Conservation (phyloP, 345 rosid genomes). For the Syzygium aromaticum region DNA sequence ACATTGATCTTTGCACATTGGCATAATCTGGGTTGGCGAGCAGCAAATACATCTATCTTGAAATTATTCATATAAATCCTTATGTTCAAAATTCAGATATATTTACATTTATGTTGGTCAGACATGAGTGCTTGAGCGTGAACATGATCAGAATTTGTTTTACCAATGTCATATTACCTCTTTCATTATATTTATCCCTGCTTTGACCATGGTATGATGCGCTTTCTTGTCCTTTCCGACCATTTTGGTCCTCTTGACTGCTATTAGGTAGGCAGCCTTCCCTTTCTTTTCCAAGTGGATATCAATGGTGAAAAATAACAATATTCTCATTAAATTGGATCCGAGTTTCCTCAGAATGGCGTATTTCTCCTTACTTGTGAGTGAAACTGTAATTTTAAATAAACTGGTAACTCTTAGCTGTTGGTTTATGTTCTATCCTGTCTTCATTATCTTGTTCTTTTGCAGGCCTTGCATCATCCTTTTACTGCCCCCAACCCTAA, state of each 20-base stretch:
- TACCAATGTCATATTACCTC: neutral
- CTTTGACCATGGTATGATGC: neutral
- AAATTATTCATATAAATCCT: neutral
- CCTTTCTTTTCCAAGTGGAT: neutral
- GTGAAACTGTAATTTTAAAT: neutral
- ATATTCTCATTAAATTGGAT: neutral
- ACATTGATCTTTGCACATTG: neutral
- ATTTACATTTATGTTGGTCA: neutral
- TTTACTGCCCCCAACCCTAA: conserved; percentile 95
- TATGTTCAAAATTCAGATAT: neutral
- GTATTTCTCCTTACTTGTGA: neutral
- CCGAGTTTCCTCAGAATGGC: neutral
- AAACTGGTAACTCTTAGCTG: neutral
- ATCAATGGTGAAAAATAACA: neutral
- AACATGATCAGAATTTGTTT: neutral
- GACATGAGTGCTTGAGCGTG: neutral
- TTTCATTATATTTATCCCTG: neutral
- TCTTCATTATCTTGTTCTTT: neutral
- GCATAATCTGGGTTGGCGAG: neutral
- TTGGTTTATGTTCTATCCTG: neutral
- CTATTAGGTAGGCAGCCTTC: neutral
- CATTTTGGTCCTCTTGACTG: neutral
- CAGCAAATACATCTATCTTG: neutral
- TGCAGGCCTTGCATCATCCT: conserved; percentile 94
- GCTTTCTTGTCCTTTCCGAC: neutral